Percentiles rank a stretch among this genome's conserved stretches.
Conservation (phyloP, 495 filamentous ascomycete species). For the Penicillium robsamsonii region DNA sequence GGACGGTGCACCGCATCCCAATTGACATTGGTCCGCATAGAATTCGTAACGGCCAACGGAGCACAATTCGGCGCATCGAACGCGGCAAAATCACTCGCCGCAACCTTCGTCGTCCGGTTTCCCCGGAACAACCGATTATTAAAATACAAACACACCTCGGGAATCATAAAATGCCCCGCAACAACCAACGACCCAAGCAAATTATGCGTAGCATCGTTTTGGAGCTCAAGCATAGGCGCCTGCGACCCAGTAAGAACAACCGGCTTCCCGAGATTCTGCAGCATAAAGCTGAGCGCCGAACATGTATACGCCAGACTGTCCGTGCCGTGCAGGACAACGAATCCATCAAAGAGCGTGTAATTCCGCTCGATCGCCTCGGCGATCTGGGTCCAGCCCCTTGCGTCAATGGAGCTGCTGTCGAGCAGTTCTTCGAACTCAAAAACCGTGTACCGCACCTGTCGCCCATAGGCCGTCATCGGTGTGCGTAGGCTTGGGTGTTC, state of each 20-base stretch:
- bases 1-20: constrained; percentile 81
- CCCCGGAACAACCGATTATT: constrained; percentile 89
- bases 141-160: constrained; percentile 96
- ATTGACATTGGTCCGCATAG: constrained; percentile 75
- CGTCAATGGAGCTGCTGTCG: constrained; percentile 90
- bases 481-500: constrained; percentile 66
- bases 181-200: constrained; percentile 89
- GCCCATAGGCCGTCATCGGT: constrained; percentile 75
- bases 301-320: constrained; percentile 91
- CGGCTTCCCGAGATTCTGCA: constrained; percentile 86
- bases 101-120: constrained; percentile 86
- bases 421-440: constrained; percentile 85
- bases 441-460: constrained; percentile 80
- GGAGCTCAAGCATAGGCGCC: constrained; percentile 86
- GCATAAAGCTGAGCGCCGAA: constrained; percentile 92
- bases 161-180: constrained; percentile 93
- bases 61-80: constrained; percentile 83
- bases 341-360: constrained; percentile 89
- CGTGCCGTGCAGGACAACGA: constrained; percentile 95
- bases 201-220: constrained; percentile 96
- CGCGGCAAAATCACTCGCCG: constrained; percentile 80
- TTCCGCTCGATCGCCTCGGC: constrained; percentile 67
- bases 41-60: constrained; percentile 76
- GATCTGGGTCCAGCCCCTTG: constrained; percentile 86
- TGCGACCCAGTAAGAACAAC: constrained; percentile 91